Conservation (phyloP, 2,329 filamentous ascomycete species). For the Fusarium keratoplasticum region DNA sequence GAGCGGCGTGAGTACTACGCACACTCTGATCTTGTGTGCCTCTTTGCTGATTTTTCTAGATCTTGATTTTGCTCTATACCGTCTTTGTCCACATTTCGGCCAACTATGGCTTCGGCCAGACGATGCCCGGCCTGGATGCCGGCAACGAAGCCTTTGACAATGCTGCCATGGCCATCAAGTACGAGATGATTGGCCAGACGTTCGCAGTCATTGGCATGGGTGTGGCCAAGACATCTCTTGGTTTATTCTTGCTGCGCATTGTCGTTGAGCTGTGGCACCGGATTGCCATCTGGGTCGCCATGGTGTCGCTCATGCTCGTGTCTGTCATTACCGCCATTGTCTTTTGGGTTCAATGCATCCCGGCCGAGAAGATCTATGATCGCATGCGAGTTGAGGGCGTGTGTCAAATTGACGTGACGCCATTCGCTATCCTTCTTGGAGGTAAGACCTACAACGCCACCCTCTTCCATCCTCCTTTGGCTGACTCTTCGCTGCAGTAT, state of each 20-base stretch:
- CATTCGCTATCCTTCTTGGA: slow-evolving; percentile 23
- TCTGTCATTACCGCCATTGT: slow-evolving; percentile 8
- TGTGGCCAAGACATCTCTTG: slow-evolving; percentile 51
- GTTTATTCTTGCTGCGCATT: slow-evolving; percentile 52
- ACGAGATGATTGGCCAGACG: slow-evolving; percentile 48
- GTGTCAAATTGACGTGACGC: slow-evolving; percentile 14
- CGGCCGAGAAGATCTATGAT: slow-evolving; percentile 25
- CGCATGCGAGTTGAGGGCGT: slow-evolving; percentile 1
- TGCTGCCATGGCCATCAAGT: slow-evolving; percentile 41
- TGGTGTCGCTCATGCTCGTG: slow-evolving; percentile 24
- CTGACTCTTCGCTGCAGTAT: slow-evolving; percentile 10
- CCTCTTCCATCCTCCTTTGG: background rate
- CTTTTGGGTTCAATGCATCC: slow-evolving; percentile 25
- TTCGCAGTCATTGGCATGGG: slow-evolving; percentile 54
- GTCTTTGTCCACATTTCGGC: slow-evolving; percentile 46
- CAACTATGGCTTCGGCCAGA: slow-evolving; percentile 49
- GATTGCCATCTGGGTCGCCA: slow-evolving; percentile 47
- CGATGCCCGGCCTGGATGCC: slow-evolving; percentile 24
- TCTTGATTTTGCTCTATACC: slow-evolving; percentile 48
- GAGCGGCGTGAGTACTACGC: slow-evolving; percentile 8
- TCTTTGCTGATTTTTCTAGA: background rate
- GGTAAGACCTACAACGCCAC: slow-evolving; percentile 2
- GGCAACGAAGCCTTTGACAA: slow-evolving; percentile 29
- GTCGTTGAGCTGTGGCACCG: slow-evolving; percentile 48
- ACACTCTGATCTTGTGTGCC: background rate